Conservation (phyloP, 257 asterid species). For the Rauvolfia tetraphylla region DNA sequence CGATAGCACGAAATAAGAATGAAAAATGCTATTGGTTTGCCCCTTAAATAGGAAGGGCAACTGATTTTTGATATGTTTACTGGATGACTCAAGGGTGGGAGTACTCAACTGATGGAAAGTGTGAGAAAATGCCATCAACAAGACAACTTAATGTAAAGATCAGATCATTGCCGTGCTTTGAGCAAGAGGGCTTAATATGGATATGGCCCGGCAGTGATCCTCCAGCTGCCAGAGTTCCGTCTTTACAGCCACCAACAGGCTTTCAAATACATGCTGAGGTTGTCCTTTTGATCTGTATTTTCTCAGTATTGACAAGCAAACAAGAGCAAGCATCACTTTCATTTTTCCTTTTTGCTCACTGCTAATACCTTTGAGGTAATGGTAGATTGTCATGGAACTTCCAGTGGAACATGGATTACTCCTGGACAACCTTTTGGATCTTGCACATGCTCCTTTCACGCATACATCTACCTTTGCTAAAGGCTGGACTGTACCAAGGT, state of each 20-base stretch:
- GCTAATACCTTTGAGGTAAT: constrained; percentile 13
- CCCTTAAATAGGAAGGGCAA: not conserved
- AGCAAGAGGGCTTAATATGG: constrained; percentile 94
- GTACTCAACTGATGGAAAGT: constrained; percentile 83
- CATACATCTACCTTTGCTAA: constrained; percentile 96
- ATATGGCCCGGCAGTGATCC: constrained; percentile 96
- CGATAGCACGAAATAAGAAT: not conserved
- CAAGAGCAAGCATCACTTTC: not conserved
- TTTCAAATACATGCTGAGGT: constrained; percentile 97
- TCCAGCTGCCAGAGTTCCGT: constrained; percentile 75
- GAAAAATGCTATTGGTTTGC: not conserved
- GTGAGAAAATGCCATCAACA: constrained; percentile 97
- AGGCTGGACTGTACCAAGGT: constrained; percentile 98
- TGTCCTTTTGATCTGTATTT: constrained; percentile 7
- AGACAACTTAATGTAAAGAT: constrained; percentile 61
- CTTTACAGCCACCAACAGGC: constrained; percentile 77
- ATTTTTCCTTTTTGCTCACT: constrained; percentile 9
- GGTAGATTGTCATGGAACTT: constrained; percentile 90
- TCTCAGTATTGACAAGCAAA: not conserved
- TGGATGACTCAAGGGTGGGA: constrained; percentile 73
- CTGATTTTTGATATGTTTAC: constrained; percentile 16
- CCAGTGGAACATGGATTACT: constrained; percentile 94
- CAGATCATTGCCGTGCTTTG: constrained; percentile 82
- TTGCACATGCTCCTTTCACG: constrained; percentile 96
- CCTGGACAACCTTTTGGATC: constrained; percentile 92